Base-by-base conservation (phyloP, 202 grass and related monocot species). In the Zoysia matrella region DNA sequence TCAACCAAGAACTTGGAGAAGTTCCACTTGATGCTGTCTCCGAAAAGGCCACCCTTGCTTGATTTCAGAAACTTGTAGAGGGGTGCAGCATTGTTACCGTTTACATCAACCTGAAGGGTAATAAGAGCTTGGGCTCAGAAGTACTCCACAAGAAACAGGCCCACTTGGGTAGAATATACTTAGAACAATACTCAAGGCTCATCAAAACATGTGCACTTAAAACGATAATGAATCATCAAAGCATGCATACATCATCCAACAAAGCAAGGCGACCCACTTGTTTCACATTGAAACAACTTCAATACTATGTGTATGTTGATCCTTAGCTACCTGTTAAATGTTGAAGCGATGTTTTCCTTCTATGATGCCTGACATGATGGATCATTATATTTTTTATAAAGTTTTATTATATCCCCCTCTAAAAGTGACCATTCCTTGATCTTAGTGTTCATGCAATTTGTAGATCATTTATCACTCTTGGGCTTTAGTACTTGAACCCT, bases 1-100 rank as follows among this genome's bases (percentile, higher is more conserved):
- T 98, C 90, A 44, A 91, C 95, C 87, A 98, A 91, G 86, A 98
- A 98, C 87, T 98, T 98, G 3, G 95, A 91, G 89, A 98, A 98
- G 83, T 98, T 98, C 95, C 95, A 98, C 82, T 98, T 98, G 74
- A 98, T 95, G 79, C 90, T 74, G 47, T 95, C 89, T 2, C 95
- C 95, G 3, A 98, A 98, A 69, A 98, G 22, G 42, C 95, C 73
- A 14, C 95, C 95, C 89, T 98, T 95, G 86, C 84, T 98, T 0
- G 86, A 89, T 70, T 98, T 98, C 64, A 98, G 85, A 65, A 85
- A 98, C 80, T 94, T 98, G 86, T 94, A 98, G 48, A 98, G 62
- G 40, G 95, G 92, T 1, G 90, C 89, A 60, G 87, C 80, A 57
- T 86, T 74, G 67, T 50, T 61, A 54, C 95, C 95, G 39, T 98